These are phyloP conservation scores for Isatis tinctoria DNA, from an alignment of 345 rosid species.

Conservation along the genomic window DNA sequence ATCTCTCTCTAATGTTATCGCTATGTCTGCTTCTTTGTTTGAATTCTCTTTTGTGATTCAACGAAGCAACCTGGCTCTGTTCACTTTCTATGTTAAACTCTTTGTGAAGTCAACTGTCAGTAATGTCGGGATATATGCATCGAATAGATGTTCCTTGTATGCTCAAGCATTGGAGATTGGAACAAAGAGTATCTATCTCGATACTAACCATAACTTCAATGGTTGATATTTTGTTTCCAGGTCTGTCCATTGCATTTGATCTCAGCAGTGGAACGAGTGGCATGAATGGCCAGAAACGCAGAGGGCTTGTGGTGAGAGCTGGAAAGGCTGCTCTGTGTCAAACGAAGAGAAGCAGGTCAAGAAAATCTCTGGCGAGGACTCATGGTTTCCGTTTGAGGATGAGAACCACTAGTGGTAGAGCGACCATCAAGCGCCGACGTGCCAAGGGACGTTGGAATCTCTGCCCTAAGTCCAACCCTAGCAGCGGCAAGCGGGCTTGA, in stretches of 20 bases:
- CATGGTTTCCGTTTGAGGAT: slow-evolving; percentile 89
- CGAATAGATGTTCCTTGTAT: neutral
- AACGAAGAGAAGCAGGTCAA: slow-evolving; percentile 86
- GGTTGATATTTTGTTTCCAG: slow-evolving; percentile 29
- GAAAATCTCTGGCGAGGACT: slow-evolving; percentile 89
- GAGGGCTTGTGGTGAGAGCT: slow-evolving; percentile 81
- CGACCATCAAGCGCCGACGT: slow-evolving; percentile 76
- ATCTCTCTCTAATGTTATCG: neutral
- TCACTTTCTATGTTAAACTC: neutral
- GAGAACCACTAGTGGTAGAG: slow-evolving; percentile 91
- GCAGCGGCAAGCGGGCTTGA: slow-evolving; percentile 61
- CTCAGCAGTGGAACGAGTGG: slow-evolving; percentile 36
- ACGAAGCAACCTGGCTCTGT: neutral
- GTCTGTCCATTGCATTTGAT: slow-evolving; percentile 58
- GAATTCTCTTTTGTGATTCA: neutral
- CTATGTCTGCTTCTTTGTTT: neutral
- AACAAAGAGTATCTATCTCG: neutral
- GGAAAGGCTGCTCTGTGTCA: slow-evolving; percentile 81
- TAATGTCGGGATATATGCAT: neutral
- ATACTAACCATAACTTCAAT: neutral
- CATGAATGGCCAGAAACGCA: slow-evolving; percentile 36
- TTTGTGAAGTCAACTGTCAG: neutral
- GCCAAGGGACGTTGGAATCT: slow-evolving; percentile 90
- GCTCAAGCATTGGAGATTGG: neutral
- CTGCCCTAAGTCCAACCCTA: slow-evolving; percentile 85